A percentile compares a stretch with the other conserved stretches of the same genome.
Conservation (phyloP, 768 basidiomycete genomes). For the Exidia glandulosa region DNA sequence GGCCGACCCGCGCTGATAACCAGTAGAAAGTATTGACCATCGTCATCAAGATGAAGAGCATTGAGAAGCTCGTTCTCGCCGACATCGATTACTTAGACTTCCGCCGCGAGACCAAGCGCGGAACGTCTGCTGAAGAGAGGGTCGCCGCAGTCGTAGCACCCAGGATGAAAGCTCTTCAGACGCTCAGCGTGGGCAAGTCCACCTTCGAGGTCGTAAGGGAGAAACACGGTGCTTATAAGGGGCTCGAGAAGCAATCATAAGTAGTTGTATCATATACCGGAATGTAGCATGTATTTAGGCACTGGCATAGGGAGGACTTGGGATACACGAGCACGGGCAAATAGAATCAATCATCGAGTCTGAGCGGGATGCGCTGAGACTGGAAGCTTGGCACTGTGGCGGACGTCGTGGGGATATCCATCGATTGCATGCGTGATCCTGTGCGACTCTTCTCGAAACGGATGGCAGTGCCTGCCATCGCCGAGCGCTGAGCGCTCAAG, state of each 20-base stretch:
- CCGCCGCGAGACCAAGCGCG: background rate
- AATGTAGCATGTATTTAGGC: no score
- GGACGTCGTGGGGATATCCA: no score
- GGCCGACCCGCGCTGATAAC: background rate
- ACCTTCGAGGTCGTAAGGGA: background rate
- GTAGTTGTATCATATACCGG: no score
- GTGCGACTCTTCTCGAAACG: no score
- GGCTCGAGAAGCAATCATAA: background rate
- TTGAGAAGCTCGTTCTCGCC: background rate
- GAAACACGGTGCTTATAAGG: background rate
- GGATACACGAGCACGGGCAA: no score
- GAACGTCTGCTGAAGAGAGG: background rate
- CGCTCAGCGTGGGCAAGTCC: background rate
- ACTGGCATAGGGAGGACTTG: no score
- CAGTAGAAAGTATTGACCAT: background rate
- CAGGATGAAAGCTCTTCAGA: background rate
- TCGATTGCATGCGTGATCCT: no score
- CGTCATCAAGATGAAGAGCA: background rate
- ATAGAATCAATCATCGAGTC: no score
- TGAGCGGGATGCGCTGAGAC: no score
- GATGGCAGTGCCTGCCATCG: no score
- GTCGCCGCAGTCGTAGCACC: background rate
- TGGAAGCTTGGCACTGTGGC: no score
- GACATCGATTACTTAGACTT: background rate
- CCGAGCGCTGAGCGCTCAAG: no score